Conservation (phyloP, 371 early-diverging fungal genomes). For the Mortierella sp. region DNA sequence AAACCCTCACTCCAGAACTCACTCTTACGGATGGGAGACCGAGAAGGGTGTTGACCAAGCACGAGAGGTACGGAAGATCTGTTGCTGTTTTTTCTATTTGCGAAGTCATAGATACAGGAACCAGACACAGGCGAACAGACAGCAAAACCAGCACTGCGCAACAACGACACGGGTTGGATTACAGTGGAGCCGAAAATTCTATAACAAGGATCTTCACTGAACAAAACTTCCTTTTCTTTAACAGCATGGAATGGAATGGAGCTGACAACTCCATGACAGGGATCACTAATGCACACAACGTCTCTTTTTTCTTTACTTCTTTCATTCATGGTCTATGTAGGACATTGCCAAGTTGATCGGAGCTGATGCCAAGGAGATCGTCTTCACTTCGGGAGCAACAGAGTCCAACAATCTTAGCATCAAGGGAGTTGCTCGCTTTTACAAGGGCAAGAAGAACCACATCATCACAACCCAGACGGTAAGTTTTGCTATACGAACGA, state of each 20-base stretch:
- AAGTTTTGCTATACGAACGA: constrained; percentile 21
- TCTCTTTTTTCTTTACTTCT: not conserved
- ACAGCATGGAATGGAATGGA: not conserved
- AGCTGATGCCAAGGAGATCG: constrained; percentile 98
- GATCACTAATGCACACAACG: not conserved
- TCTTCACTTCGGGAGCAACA: constrained; percentile 99
- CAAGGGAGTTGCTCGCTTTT: constrained; percentile 98
- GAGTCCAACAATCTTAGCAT: constrained; percentile 98
- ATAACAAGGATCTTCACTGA: not conserved
- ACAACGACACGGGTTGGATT: not conserved
- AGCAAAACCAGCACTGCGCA: not conserved
- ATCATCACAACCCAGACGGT: constrained; percentile 98
- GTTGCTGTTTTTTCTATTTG: not conserved
- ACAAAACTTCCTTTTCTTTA: not conserved
- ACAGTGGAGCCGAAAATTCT: not conserved
- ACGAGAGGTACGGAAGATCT: constrained; percentile 71
- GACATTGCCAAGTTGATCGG: constrained; percentile 95
- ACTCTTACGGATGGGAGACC: constrained; percentile 99
- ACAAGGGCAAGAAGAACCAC: constrained; percentile 96
- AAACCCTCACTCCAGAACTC: constrained; percentile 99
- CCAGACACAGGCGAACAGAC: not conserved
- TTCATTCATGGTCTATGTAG: constrained; percentile 56
- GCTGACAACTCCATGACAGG: not conserved
- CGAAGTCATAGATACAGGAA: not conserved
- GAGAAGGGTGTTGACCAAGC: constrained; percentile 97